Evolutionary conservation across 768 basidiomycete genomes (phyloP).

Genomic region (Jaapia argillacea): DNA sequence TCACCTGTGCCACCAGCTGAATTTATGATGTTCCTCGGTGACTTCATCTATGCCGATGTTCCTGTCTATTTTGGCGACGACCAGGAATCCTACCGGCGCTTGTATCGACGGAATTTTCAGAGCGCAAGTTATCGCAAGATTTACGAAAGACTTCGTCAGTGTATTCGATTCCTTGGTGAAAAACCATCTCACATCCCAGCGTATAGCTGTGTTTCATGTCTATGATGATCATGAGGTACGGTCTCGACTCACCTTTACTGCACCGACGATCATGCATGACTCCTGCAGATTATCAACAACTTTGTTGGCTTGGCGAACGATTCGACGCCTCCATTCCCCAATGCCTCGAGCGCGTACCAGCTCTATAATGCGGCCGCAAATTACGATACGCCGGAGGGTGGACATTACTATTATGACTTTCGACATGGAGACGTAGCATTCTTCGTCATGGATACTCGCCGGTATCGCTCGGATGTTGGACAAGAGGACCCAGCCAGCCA

Average conservation of each 20-base stretch:
- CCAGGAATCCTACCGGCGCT: conserved; percentile 46
- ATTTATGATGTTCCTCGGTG: conserved; percentile 23
- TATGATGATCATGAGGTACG: conserved; percentile 67
- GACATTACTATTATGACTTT: conserved; percentile 49
- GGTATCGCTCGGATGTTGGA: conserved; percentile 38
- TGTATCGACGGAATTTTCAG: conserved; percentile 60
- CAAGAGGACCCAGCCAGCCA: conserved; percentile 26
- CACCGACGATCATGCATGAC: neutral
- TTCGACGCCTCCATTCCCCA: conserved; percentile 41
- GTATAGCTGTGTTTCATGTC: conserved; percentile 53
- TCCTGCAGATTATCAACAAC: conserved; percentile 49
- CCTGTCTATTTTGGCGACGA: conserved; percentile 53
- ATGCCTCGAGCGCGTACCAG: conserved; percentile 48
- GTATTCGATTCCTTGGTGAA: conserved; percentile 9
- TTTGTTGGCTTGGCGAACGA: conserved; percentile 49
- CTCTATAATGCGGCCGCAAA: conserved; percentile 58
- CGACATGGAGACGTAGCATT: conserved; percentile 60
- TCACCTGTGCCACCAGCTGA: conserved; percentile 7
- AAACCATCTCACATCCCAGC: conserved; percentile 1
- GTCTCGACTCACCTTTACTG: neutral
- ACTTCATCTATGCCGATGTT: conserved; percentile 30
- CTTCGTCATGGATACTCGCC: conserved; percentile 70
- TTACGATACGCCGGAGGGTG: conserved; percentile 37
- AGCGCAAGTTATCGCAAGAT: conserved; percentile 56
- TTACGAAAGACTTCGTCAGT: conserved; percentile 62